phyloP scores from a whole-genome alignment of 176 grass and related monocot genomes.

The Elaeis guineensis region DNA sequence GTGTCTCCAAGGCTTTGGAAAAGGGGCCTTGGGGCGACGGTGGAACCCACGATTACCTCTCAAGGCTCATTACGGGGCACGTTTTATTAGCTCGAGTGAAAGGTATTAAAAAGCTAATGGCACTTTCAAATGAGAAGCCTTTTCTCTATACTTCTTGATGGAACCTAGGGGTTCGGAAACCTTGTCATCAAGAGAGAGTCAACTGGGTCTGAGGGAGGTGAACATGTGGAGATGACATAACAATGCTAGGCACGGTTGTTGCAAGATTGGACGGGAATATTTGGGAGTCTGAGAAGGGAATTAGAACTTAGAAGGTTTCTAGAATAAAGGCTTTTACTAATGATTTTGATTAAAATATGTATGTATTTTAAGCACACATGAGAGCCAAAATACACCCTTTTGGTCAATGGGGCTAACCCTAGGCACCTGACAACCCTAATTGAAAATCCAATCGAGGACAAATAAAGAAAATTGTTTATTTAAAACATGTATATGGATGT shows the following conservation, averaged over 20 bases:
- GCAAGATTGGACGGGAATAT: conserved; percentile 75
- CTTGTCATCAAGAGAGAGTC: conserved; percentile 39
- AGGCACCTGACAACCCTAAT: conserved; percentile 27
- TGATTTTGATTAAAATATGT: conserved; percentile 2
- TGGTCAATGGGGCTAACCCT: conserved; percentile 25
- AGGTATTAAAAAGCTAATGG: conserved; percentile 14
- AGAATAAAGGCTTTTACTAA: conserved; percentile 24
- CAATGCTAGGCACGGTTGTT: conserved; percentile 47
- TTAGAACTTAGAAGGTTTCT: conserved; percentile 35
- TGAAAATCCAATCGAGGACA: not conserved
- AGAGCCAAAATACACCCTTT: conserved; percentile 20
- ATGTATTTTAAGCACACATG: not conserved
- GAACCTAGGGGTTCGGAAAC: conserved; percentile 39
- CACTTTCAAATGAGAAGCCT: conserved; percentile 32
- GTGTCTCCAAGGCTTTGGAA: conserved; percentile 1
- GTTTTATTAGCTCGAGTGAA: not conserved
- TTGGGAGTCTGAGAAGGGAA: conserved; percentile 57
- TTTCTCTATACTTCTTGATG: conserved; percentile 18
- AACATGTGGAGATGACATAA: conserved; percentile 59
- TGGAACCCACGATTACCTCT: not conserved
- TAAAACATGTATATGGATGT: not conserved
- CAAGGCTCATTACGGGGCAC: not conserved
- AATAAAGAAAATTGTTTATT: not conserved
- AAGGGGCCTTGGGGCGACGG: not conserved
- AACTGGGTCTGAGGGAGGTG: conserved; percentile 30